Conservation (phyloP, 2,329 filamentous ascomycete genomes). For the Fusarium papillatum region DNA sequence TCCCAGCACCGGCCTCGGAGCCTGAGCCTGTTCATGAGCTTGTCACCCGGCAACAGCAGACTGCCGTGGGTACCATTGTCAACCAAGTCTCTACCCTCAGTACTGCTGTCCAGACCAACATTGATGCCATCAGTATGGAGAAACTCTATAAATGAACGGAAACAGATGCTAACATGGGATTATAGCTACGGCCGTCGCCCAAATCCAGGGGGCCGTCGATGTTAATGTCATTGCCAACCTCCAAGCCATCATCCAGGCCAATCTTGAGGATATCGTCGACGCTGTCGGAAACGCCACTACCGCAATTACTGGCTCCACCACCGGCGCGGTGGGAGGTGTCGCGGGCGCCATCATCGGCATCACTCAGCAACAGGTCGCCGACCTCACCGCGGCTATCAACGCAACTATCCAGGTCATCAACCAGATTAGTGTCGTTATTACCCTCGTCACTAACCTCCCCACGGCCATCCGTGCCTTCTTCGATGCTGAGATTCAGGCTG, state of each 20-base stretch:
- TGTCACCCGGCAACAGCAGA: constrained; percentile 12
- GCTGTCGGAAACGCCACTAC: background rate
- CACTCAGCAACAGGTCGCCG: background rate
- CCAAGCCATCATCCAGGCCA: constrained; percentile 1
- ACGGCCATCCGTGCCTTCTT: background rate
- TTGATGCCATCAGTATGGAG: constrained; percentile 14
- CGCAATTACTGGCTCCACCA: constrained; percentile 3
- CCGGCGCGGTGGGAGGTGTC: constrained; percentile 21
- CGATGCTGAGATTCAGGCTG: constrained; percentile 6
- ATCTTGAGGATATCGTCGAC: background rate
- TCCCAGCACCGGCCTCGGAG: constrained; percentile 6
- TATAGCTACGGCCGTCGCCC: background rate
- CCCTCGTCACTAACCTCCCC: constrained; percentile 3
- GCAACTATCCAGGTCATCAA: background rate
- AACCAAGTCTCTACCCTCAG: background rate
- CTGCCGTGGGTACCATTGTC: constrained; percentile 13
- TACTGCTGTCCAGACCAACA: fast-evolving
- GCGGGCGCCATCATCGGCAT: background rate
- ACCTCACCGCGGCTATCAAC: background rate
- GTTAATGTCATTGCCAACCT: background rate
- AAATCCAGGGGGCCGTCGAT: background rate
- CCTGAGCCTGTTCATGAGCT: background rate
- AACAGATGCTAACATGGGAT: background rate
- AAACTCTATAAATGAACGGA: fast-evolving
- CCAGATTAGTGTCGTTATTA: background rate